Conservation (phyloP, 2,329 filamentous ascomycete species). For the Epichloe sibirici region DNA sequence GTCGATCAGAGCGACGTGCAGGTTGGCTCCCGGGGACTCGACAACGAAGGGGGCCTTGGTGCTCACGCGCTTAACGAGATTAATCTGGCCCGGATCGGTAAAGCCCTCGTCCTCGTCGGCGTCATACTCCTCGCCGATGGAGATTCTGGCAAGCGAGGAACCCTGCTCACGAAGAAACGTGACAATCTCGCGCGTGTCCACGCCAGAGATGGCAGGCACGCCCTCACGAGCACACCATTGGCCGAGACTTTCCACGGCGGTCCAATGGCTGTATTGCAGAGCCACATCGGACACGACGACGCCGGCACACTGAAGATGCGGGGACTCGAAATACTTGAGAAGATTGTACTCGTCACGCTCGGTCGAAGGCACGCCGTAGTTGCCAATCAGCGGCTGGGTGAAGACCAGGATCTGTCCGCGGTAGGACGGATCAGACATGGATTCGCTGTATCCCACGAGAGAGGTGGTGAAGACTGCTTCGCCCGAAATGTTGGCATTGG, state of each 20-base stretch:
- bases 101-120: slow-evolving; percentile 96
- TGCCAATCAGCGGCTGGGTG: slow-evolving; percentile 94
- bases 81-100: slow-evolving; percentile 89
- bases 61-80: slow-evolving; percentile 89
- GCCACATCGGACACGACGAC: slow-evolving; percentile 94
- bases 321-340: slow-evolving; percentile 95
- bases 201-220: slow-evolving; percentile 88
- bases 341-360: slow-evolving; percentile 79
- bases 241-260: slow-evolving; percentile 83
- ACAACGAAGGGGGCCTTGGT: slow-evolving; percentile 98
- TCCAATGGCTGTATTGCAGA: slow-evolving; percentile 95
- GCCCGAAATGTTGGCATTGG: slow-evolving; percentile 90
- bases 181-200: slow-evolving; percentile 94
- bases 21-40: slow-evolving; percentile 66
- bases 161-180: slow-evolving; percentile 92
- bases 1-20: slow-evolving; percentile 90
- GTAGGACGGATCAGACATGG: slow-evolving; percentile 78
- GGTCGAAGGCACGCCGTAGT: slow-evolving; percentile 89
- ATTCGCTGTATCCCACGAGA: slow-evolving; percentile 95
- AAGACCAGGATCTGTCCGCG: slow-evolving; percentile 95
- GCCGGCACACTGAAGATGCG: slow-evolving; percentile 91
- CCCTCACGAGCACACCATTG: slow-evolving; percentile 96
- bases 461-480: slow-evolving; percentile 99
- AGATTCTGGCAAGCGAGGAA: slow-evolving; percentile 88
- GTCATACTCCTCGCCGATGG: slow-evolving; percentile 94